Evolutionary conservation across 1,139 yeast species (phyloP).

Genomic region (Hansenula sp.): DNA sequence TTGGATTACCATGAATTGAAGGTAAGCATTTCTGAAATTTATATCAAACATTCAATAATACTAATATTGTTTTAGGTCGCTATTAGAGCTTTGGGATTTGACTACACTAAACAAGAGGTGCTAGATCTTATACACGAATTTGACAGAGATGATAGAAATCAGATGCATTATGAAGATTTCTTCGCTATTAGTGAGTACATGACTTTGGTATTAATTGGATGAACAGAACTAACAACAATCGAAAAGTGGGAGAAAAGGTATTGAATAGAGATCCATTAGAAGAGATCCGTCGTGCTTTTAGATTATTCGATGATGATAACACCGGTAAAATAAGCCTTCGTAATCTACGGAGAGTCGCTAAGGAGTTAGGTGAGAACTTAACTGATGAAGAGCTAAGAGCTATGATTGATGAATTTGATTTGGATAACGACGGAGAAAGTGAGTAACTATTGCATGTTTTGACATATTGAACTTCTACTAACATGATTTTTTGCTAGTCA

Average conservation of each 20-base stretch:
- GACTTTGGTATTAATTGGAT: not conserved
- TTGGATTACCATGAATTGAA: conserved; percentile 91
- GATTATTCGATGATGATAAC: conserved; percentile 81
- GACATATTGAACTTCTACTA: conserved; percentile 14
- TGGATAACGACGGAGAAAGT: conserved; percentile 92
- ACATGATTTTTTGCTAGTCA: conserved; percentile 36
- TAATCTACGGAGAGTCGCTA: conserved; percentile 84
- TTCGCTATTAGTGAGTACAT: conserved; percentile 57
- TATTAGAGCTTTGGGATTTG: conserved; percentile 91
- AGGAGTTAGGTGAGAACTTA: conserved; percentile 87
- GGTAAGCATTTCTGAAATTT: conserved; percentile 23
- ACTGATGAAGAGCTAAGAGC: conserved; percentile 92
- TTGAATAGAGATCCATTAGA: conserved; percentile 87
- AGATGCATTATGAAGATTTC: conserved; percentile 80
- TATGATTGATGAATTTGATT: conserved; percentile 96
- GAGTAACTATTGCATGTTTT: conserved; percentile 20
- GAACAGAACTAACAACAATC: not conserved
- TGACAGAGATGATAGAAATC: conserved; percentile 71
- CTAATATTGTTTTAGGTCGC: conserved; percentile 50
- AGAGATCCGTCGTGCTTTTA: conserved; percentile 87
- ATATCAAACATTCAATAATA: not conserved
- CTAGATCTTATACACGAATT: conserved; percentile 77
- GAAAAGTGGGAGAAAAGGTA: conserved; percentile 23
- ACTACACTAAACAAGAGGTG: conserved; percentile 74
- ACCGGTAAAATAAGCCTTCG: conserved; percentile 84